Base-by-base conservation (phyloP, 352 stramenopile genomes). In the Elongisporangium anandrum region DNA sequence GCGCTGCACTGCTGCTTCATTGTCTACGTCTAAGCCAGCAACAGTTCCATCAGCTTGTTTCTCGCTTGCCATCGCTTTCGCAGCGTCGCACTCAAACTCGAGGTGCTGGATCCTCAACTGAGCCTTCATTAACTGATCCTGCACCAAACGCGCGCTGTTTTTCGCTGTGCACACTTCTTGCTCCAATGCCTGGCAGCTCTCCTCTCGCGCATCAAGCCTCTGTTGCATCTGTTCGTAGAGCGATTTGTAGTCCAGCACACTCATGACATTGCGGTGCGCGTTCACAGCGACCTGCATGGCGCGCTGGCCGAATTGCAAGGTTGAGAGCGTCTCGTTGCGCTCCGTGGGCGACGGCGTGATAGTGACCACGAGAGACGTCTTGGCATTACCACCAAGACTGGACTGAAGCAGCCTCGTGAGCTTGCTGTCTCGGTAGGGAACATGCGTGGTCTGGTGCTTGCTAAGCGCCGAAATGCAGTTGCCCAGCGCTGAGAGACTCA, bases 341-440 rank as follows among this genome's bases (percentile, higher is more conserved):
- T 92, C 80, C 0, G 77, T 74, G 1, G 63, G 50, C 4, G 79
- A 71, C 0, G 70, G 67, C 1, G 77, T 83, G 51, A 88, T 67
- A 0, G 82, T 87, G 49, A 92, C 64, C 5, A 92, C 68, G 29
- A 92, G 66, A 39, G 78, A 68, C 2, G 78, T 90, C 70, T 89
- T 92, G 29, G 80, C 79, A 51, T 92, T 92, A 0, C 83, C 80
- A 13, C 81, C 80, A 16, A 92, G 63, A 69, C 80, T 88, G 15
- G 80, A 82, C 57, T 88, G 78, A 16, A 90, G 59, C 29, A 90
- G 57, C 1, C 83, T 69, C 9, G 80, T 92, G 50, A 92, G 65
- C 64, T 90, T 92, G 54, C 79, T 90, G 57, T 90, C 80, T 12
- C 80, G 69, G 45, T 90, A 89, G n/a, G 80, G 80, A 29, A 92